These are phyloP conservation scores for Dactylellina parvicollis DNA, from an alignment of 2,329 filamentous ascomycete species.

Conservation along the genomic window DNA sequence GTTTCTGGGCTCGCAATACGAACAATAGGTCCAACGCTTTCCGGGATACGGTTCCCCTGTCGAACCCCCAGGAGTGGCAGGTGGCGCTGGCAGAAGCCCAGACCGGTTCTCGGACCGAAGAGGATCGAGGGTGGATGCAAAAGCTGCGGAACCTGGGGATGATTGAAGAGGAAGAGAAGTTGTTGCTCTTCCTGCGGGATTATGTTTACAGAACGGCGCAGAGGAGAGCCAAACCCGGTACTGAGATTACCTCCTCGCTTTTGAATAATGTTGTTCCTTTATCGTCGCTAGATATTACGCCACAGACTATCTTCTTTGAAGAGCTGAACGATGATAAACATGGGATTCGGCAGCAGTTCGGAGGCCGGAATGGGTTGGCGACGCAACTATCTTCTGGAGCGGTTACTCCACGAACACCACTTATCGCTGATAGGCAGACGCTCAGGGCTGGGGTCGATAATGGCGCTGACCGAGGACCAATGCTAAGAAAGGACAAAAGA, in stretches of 20 bases:
- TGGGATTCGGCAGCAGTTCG: slow-evolving; percentile 51
- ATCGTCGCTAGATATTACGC: slow-evolving; percentile 78
- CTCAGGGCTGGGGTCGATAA: slow-evolving; percentile 10
- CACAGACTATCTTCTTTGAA: slow-evolving; percentile 92
- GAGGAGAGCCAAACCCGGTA: slow-evolving; percentile 69
- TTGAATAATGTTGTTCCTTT: slow-evolving; percentile 78
- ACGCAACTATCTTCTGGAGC: slow-evolving; percentile 30
- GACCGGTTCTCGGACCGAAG: slow-evolving; percentile 23
- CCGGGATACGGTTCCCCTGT: slow-evolving; percentile 15
- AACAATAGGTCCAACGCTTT: slow-evolving; percentile 27
- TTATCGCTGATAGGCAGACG: slow-evolving; percentile 24
- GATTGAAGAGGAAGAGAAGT: slow-evolving; percentile 83
- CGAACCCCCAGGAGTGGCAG: slow-evolving; percentile 50
- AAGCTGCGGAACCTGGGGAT: slow-evolving; percentile 86
- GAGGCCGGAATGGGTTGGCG: slow-evolving; percentile 23
- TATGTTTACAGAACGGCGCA: slow-evolving; percentile 89
- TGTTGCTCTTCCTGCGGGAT: slow-evolving; percentile 83
- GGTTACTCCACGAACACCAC: slow-evolving; percentile 29
- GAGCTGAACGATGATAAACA: slow-evolving; percentile 70
- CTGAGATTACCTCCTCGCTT: slow-evolving; percentile 60
- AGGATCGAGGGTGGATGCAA: slow-evolving; percentile 88
- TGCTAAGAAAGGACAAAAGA: slow-evolving; percentile 27
- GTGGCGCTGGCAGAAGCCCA: slow-evolving; percentile 41
- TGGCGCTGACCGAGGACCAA: slow-evolving; percentile 3
- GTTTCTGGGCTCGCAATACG: slow-evolving; percentile 76